Conservation (phyloP, 2,329 filamentous ascomycete species). For the Curvularia eragrostidis region DNA sequence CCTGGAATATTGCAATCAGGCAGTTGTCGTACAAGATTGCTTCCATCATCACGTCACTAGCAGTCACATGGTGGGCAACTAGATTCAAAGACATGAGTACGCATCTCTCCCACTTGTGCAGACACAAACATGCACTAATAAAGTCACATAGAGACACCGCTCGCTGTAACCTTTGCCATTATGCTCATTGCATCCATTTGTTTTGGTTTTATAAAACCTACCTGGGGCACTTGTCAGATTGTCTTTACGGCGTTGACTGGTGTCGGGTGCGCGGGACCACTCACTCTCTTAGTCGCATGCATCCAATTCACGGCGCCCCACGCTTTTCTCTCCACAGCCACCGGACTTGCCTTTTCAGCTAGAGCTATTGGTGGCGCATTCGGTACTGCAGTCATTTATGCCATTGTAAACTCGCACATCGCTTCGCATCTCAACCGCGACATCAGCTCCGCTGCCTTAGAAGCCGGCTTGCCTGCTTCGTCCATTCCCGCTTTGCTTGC, state of each 20-base stretch:
- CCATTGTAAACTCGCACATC: constrained; percentile 36
- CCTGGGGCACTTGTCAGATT: constrained; percentile 36
- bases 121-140: background rate
- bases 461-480: constrained; percentile 31
- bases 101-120: background rate
- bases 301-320: constrained; percentile 44
- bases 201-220: constrained; percentile 36
- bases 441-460: constrained; percentile 30
- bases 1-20: constrained; percentile 40
- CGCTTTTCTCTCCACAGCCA: constrained; percentile 40
- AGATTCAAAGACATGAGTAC: constrained; percentile 39
- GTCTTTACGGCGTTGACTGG: constrained; percentile 37
- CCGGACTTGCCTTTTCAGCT: constrained; percentile 43
- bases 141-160: constrained; percentile 24
- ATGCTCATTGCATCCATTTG: constrained; percentile 39
- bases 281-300: constrained; percentile 42
- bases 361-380: constrained; percentile 44
- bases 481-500: constrained; percentile 28
- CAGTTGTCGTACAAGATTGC: constrained; percentile 41
- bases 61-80: constrained; percentile 39
- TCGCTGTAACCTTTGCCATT: constrained; percentile 36
- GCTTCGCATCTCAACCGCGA: constrained; percentile 30
- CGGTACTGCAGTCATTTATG: constrained; percentile 41
- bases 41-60: constrained; percentile 28
- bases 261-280: constrained; percentile 38